A percentile compares a stretch with the other conserved stretches of the same genome.
These are phyloP conservation scores for Calonectria honghensis DNA, from an alignment of 2,329 filamentous ascomycete species.

Conservation along the genomic window DNA sequence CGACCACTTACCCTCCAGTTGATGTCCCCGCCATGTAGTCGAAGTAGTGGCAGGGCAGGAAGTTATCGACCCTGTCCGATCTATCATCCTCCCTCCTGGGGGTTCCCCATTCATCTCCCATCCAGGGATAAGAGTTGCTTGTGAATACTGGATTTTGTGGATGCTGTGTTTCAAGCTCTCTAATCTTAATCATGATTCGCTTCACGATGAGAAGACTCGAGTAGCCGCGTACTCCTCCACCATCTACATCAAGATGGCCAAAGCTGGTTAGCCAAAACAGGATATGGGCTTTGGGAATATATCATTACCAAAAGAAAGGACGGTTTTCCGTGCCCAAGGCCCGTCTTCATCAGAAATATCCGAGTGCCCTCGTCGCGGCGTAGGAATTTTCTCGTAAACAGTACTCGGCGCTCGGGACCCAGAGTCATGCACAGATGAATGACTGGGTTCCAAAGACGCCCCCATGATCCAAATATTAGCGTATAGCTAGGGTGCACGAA, in stretches of 20 bases:
- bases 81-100: background rate
- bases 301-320: conserved; percentile 20
- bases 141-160: background rate
- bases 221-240: conserved; percentile 30
- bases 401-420: background rate
- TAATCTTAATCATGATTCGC: conserved; percentile 27
- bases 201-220: conserved; percentile 32
- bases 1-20: conserved; percentile 3
- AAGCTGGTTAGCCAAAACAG: background rate
- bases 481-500: background rate
- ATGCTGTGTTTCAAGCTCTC: background rate
- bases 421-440: background rate
- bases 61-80: conserved; percentile 1
- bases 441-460: background rate
- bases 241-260: conserved; percentile 14
- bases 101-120: background rate
- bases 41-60: conserved; percentile 28
- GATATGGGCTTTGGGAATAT: background rate
- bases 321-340: conserved; percentile 18
- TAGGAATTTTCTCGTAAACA: background rate
- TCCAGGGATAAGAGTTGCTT: conserved; percentile 22
- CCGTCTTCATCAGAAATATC: conserved; percentile 27
- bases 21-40: conserved; percentile 27
- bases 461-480: background rate
- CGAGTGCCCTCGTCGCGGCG: background rate